Evolutionary conservation across 2,329 filamentous ascomycete genomes (phyloP).

Genomic region (Endocalyx cinctus): DNA sequence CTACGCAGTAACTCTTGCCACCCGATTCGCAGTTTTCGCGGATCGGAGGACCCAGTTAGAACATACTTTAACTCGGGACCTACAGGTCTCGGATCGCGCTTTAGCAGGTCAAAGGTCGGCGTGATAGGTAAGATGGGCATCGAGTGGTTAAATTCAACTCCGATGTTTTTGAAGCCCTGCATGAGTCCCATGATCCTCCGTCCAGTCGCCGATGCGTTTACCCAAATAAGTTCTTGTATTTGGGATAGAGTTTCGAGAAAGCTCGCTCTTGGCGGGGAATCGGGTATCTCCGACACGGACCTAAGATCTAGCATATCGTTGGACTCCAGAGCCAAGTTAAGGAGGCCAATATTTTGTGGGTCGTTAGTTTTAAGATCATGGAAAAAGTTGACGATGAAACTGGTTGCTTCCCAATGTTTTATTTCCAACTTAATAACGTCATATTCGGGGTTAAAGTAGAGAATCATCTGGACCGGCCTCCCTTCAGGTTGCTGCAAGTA

Average conservation of each 20-base stretch:
- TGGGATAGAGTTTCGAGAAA: too few relatives aligned
- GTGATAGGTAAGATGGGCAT: constrained; percentile 6
- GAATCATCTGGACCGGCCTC: neutral
- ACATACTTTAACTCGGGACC: constrained; percentile 4
- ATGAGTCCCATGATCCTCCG: too few relatives aligned
- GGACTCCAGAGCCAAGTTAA: constrained; percentile 5
- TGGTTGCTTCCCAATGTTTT: neutral
- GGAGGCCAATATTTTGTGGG: constrained; percentile 4
- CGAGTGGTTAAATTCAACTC: constrained; percentile 7
- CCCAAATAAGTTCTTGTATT: too few relatives aligned
- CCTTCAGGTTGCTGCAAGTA: neutral
- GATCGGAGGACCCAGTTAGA: constrained; percentile 7
- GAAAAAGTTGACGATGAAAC: constrained; percentile 1
- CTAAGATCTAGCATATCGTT: too few relatives aligned
- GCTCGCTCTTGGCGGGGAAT: neutral
- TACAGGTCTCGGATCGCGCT: constrained; percentile 6
- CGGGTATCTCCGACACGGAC: too few relatives aligned
- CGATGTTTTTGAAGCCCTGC: too few relatives aligned
- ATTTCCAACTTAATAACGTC: constrained; percentile 8
- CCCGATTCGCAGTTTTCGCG: constrained; percentile 1
- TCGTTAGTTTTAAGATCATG: constrained; percentile 4
- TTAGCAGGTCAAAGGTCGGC: constrained; percentile 6
- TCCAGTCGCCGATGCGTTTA: too few relatives aligned
- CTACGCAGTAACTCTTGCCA: constrained; percentile 2
- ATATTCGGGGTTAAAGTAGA: constrained; percentile 8